Conservation (phyloP, 2,329 filamentous ascomycete genomes). For the Corniculantispora saksenae region DNA sequence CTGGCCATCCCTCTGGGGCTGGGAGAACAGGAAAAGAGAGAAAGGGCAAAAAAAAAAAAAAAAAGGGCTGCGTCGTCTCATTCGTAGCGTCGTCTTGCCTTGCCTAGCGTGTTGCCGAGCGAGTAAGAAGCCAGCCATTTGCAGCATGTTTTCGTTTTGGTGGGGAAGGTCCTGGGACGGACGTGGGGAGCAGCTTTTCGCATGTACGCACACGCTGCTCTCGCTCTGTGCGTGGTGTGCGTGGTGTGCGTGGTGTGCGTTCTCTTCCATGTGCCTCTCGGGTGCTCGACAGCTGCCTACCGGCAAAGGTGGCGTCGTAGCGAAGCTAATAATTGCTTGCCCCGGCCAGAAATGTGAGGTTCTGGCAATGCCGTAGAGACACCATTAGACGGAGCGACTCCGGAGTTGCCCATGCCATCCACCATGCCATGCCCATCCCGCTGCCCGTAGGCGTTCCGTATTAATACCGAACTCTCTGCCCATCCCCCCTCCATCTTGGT, state of each 20-base stretch:
- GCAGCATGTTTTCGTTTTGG: slow-evolving; percentile 1
- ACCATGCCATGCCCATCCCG: neutral
- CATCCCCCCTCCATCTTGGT: slow-evolving; percentile 17
- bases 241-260: too few species aligned
- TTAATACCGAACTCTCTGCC: slow-evolving; percentile 23
- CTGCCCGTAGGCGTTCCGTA: slow-evolving; percentile 11
- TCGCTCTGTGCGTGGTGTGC: too few species aligned
- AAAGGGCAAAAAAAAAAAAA: neutral
- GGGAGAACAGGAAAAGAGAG: neutral
- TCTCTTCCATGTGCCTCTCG: neutral
- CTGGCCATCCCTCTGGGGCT: neutral
- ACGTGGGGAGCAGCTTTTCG: neutral
- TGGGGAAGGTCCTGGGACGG: neutral
- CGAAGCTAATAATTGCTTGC: neutral
- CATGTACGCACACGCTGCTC: too few species aligned
- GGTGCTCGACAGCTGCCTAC: neutral
- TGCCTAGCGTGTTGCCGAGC: slow-evolving; percentile 5
- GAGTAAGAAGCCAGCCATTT: slow-evolving; percentile 13
- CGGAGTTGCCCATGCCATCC: slow-evolving; percentile 16
- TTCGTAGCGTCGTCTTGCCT: slow-evolving; percentile 7
- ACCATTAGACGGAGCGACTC: slow-evolving; percentile 5
- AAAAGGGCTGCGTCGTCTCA: neutral
- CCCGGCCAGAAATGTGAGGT: neutral
- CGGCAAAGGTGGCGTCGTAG: neutral
- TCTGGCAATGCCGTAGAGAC: slow-evolving; percentile 2